A percentile compares a stretch with the other conserved stretches of the same genome.
These are phyloP conservation scores for Rostrohypoxylon terebratum DNA, from an alignment of 495 filamentous ascomycete species.

Conservation along the genomic window DNA sequence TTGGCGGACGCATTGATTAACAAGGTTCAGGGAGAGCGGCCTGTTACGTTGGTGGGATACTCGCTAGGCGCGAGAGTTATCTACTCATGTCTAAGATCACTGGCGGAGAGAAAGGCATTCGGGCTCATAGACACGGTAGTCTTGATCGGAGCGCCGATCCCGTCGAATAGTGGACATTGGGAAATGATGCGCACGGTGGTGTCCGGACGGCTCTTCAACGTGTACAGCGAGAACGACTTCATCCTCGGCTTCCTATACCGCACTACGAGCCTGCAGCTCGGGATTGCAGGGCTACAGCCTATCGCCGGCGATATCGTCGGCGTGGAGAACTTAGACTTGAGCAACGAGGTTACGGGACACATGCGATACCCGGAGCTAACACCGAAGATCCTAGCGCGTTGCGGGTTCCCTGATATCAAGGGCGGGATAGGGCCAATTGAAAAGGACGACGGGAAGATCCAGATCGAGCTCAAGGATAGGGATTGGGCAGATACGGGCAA, in stretches of 20 bases:
- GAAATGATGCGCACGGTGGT: constrained; percentile 76
- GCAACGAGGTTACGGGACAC: constrained; percentile 77
- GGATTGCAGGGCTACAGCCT: constrained; percentile 78
- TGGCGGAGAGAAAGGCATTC: constrained; percentile 78
- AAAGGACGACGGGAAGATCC: constrained; percentile 68
- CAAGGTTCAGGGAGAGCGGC: constrained; percentile 84
- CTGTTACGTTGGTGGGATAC: constrained; percentile 86
- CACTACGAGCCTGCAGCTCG: constrained; percentile 78
- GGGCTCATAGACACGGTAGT: constrained; percentile 84
- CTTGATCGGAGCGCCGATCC: constrained; percentile 83
- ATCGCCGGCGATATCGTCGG: constrained; percentile 70
- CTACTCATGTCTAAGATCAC: constrained; percentile 74
- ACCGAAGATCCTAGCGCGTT: constrained; percentile 72
- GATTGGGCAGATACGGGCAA: constrained; percentile 47
- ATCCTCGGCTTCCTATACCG: constrained; percentile 83
- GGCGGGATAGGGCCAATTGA: constrained; percentile 63
- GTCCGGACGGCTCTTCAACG: constrained; percentile 78
- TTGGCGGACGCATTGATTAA: constrained; percentile 88
- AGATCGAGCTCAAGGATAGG: constrained; percentile 52
- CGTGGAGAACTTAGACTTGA: constrained; percentile 82
- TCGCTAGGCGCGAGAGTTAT: constrained; percentile 87
- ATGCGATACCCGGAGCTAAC: constrained; percentile 76
- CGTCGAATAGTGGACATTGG: constrained; percentile 74
- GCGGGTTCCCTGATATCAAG: constrained; percentile 75
- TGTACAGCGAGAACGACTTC: constrained; percentile 81